Evolutionary conservation across 176 grass and related monocot genomes (phyloP).

Genomic region (Coix lacrymajobi): DNA sequence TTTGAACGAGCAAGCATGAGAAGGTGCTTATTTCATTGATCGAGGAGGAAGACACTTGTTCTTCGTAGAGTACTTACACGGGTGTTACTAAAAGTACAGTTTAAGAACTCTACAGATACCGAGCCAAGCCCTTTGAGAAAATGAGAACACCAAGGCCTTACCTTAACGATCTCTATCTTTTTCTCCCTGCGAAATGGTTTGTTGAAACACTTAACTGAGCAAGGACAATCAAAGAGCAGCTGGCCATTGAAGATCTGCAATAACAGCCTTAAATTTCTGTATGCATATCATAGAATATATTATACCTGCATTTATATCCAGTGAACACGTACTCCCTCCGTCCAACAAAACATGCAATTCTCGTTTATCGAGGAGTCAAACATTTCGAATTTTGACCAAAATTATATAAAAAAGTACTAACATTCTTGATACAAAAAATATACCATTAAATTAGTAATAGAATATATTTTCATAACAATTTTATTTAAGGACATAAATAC

Average conservation of each 20-base stretch:
- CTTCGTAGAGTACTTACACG: background rate
- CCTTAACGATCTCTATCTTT: conserved; percentile 75
- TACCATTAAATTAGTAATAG: too few species aligned
- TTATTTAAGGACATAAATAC: too few species aligned
- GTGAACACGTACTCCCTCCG: background rate
- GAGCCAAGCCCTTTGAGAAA: background rate
- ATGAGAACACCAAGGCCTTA: conserved; percentile 28
- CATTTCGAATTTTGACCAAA: too few species aligned
- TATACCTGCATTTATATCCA: conserved; percentile 8
- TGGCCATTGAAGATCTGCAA: conserved; percentile 61
- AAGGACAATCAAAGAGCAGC: conserved; percentile 77
- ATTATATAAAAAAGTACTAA: too few species aligned
- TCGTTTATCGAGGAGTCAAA: too few species aligned
- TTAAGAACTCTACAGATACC: background rate
- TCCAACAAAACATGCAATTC: too few species aligned
- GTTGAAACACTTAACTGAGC: conserved; percentile 75
- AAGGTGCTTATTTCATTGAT: too few species aligned
- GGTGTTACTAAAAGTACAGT: too few species aligned
- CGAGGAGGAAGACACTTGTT: too few species aligned
- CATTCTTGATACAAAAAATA: too few species aligned
- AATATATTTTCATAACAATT: too few species aligned
- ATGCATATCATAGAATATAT: background rate
- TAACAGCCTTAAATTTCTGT: background rate
- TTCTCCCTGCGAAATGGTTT: conserved; percentile 78
- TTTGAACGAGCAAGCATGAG: too few species aligned